A percentile compares a stretch with the other conserved stretches of the same genome.
Conservation (phyloP, 208 protist genomes). For the Wallacemonas sp. region DNA sequence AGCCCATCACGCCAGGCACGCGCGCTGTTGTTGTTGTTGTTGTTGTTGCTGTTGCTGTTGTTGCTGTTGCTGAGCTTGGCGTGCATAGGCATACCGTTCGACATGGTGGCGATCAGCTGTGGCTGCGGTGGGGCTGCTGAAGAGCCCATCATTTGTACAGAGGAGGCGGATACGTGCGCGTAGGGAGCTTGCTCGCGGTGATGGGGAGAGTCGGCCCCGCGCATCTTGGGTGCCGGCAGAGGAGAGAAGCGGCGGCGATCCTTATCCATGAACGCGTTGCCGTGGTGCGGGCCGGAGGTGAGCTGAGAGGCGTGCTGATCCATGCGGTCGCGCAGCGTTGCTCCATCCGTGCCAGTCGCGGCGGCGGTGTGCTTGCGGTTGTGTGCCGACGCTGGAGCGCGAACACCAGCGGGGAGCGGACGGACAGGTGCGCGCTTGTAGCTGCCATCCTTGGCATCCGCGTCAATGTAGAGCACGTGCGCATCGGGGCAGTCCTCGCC, state of each 20-base stretch:
- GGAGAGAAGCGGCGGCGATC: conserved; percentile 4
- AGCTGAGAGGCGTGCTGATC: neutral
- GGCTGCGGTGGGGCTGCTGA: no score
- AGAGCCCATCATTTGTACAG: no score
- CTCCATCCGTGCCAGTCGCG: neutral
- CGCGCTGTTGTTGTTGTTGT: no score
- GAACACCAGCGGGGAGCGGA: neutral
- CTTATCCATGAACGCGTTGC: neutral
- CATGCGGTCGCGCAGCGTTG: neutral
- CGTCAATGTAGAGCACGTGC: conserved; percentile 44
- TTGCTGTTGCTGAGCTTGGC: no score
- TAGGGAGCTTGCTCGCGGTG: neutral
- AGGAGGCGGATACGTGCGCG: no score
- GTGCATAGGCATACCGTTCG: no score
- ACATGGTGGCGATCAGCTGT: no score
- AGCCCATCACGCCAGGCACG: no score
- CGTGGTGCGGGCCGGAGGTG: no score
- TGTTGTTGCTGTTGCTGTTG: no score
- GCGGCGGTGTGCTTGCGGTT: neutral
- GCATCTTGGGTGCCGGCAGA: neutral
- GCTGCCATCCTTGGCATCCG: conserved; percentile 20
- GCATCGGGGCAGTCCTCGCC: conserved; percentile 42
- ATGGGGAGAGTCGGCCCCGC: neutral
- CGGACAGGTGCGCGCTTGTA: conserved; percentile 36
- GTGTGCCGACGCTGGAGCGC: neutral